Base-by-base conservation (phyloP, 2,329 filamentous ascomycete species). In the Colletotrichum scovillei region DNA sequence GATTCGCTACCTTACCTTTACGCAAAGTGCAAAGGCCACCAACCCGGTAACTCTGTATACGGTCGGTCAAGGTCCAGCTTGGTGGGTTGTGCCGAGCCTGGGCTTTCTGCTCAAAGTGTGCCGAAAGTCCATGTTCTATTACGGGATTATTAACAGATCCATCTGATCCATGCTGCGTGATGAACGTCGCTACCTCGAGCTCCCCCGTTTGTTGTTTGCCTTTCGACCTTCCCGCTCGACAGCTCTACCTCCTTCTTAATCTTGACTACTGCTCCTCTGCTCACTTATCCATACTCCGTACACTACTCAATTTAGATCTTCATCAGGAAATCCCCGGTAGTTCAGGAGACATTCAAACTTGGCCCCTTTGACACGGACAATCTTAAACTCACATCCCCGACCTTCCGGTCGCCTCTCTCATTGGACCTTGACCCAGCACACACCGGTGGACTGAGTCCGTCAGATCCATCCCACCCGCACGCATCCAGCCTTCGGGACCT, bases 21-120 rank as follows among this genome's bases (percentile, higher is more conserved):
- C 38, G 38, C 67, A 65, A 65, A 69, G 46, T 59, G 38, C 35
- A 64, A 69, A 53, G 28, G 52, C 35, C 57, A 71, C 42, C 42
- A 49, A 49, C 19, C 42, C 42, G 42, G 42, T 49, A 71, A 56
- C 46, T 67, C 55, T 46, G 53, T 58, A 49, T n/a, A n/a, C 42
- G 30, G 16, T 53, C 28, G 56, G 65, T 24, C 64, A 73, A 73
- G 70, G 60, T 56, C 66, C 66, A 69, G 59, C 55, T 42, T 42
- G 49, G 70, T 69, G 70, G 70, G 70, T 70, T 73, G 67, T 70
- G 70, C 60, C 67, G 59, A 73, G 70, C 70, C 66, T 64, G 59
- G 59, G 52, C 59, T 65, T 56, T 24, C 26, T 49, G 59, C 59
- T 60, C 42, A 69, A 65, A 60, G 52, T 69, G 59, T 73, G 59